Conservation (phyloP, 106 monocot species). For the Ottelia alismoides region DNA sequence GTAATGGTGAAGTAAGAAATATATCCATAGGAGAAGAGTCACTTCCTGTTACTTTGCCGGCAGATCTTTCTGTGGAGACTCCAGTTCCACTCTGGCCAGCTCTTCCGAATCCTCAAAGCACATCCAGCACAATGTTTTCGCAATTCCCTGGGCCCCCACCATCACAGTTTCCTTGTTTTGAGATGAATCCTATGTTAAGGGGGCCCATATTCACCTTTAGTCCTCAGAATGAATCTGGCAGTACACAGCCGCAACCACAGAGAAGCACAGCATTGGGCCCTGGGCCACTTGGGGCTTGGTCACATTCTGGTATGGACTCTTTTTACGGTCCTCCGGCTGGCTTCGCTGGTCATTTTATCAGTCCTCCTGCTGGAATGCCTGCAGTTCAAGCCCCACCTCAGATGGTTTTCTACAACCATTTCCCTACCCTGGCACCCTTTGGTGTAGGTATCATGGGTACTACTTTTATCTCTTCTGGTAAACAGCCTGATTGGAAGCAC, state of each 20-base stretch:
- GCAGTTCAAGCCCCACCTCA: too few relatives aligned
- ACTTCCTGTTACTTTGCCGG: too few relatives aligned
- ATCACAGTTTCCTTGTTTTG: slow-evolving; percentile 1
- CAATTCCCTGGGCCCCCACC: slow-evolving; percentile 2
- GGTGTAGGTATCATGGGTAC: too few relatives aligned
- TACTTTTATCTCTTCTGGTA: not conserved
- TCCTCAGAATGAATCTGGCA: too few relatives aligned
- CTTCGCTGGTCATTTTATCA: too few relatives aligned
- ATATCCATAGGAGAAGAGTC: not conserved
- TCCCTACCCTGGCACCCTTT: not conserved
- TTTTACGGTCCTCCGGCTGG: too few relatives aligned
- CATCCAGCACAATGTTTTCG: not conserved
- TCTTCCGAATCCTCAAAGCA: not conserved
- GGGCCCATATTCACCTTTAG: too few relatives aligned
- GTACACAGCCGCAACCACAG: slow-evolving; percentile 1
- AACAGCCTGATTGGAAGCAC: too few relatives aligned
- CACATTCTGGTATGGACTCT: too few relatives aligned
- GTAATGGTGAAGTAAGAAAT: not conserved
- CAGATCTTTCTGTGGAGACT: too few relatives aligned
- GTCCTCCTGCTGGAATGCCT: too few relatives aligned
- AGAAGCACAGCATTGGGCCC: not conserved
- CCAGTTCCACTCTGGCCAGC: slow-evolving; percentile 3
- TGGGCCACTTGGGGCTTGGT: not conserved
- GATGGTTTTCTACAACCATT: slow-evolving; percentile 4
- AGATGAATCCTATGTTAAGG: slow-evolving; percentile 1